phyloP scores from a whole-genome alignment of 164 flowering plant species.

The Stephania cephalantha region DNA sequence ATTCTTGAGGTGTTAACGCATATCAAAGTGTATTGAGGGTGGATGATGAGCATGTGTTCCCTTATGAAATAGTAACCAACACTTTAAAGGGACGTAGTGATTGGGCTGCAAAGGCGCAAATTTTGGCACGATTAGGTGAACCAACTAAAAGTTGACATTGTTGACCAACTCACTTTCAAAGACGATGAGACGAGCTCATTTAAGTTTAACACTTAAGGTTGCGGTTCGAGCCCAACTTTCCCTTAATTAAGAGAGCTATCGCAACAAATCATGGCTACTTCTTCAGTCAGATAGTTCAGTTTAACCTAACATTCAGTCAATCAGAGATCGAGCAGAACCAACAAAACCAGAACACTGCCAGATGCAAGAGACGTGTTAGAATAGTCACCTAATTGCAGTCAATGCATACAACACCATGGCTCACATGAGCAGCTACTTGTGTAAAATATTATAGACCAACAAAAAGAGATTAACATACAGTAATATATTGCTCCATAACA shows the following conservation, averaged over 20 bases:
- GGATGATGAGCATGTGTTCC: too few relatives aligned
- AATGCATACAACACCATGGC: background rate
- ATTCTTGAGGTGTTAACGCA: too few relatives aligned
- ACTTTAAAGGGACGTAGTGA: too few relatives aligned
- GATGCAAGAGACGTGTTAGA: background rate
- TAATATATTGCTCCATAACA: too few relatives aligned
- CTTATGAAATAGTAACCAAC: too few relatives aligned
- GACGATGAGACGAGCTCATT: background rate
- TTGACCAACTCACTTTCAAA: background rate
- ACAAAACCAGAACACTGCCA: background rate
- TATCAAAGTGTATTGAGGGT: too few relatives aligned
- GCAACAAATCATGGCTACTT: background rate
- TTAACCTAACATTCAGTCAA: background rate
- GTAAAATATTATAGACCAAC: too few relatives aligned
- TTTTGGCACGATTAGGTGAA: background rate
- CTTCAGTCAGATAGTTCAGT: background rate
- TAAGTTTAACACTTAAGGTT: background rate
- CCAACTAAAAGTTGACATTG: background rate
- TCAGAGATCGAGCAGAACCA: background rate
- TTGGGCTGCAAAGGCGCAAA: background rate
- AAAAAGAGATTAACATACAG: too few relatives aligned
- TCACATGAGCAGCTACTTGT: background rate
- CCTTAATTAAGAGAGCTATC: background rate
- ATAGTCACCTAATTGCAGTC: background rate
- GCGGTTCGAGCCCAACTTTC: background rate